phyloP scores from a whole-genome alignment of 176 grass and related monocot species.

The maize (Zea mays) region DNA sequence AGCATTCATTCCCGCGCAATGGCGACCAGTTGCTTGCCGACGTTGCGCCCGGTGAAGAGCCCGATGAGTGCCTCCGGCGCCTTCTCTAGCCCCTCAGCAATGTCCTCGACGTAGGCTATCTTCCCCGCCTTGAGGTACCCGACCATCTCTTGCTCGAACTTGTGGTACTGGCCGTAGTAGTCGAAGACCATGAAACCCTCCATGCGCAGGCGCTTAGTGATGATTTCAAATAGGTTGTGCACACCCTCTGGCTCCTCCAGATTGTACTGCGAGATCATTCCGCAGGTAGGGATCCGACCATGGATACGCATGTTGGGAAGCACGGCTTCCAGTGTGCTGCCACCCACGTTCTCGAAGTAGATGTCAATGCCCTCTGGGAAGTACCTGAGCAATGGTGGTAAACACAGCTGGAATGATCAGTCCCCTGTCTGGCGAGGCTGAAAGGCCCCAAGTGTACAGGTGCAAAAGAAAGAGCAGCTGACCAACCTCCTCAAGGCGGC shows the following conservation, averaged over 20 bases:
- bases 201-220: constrained; percentile 41
- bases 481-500: constrained; percentile 40
- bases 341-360: constrained; percentile 76
- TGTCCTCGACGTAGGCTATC: constrained; percentile 45
- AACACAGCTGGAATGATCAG: neutral
- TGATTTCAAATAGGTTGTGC: constrained; percentile 23
- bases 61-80: constrained; percentile 38
- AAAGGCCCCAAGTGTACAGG: too few relatives aligned
- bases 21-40: constrained; percentile 41
- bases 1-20: constrained; percentile 21
- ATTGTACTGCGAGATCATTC: constrained; percentile 69
- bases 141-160: constrained; percentile 38
- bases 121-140: constrained; percentile 41
- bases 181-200: constrained; percentile 49
- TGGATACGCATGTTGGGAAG: constrained; percentile 42
- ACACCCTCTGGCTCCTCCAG: constrained; percentile 25
- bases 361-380: constrained; percentile 67
- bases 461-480: too few relatives aligned
- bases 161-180: constrained; percentile 29
- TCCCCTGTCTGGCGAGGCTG: neutral
- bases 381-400: constrained; percentile 16
- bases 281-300: constrained; percentile 42
- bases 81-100: constrained; percentile 44
- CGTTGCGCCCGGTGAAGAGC: constrained; percentile 35
- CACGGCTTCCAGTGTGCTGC: constrained; percentile 49